Percentiles rank a stretch among this genome's conserved stretches.
These are phyloP conservation scores for Pelargonium myrrhifolium DNA, from an alignment of 441 rosid species.

Conservation along the genomic window DNA sequence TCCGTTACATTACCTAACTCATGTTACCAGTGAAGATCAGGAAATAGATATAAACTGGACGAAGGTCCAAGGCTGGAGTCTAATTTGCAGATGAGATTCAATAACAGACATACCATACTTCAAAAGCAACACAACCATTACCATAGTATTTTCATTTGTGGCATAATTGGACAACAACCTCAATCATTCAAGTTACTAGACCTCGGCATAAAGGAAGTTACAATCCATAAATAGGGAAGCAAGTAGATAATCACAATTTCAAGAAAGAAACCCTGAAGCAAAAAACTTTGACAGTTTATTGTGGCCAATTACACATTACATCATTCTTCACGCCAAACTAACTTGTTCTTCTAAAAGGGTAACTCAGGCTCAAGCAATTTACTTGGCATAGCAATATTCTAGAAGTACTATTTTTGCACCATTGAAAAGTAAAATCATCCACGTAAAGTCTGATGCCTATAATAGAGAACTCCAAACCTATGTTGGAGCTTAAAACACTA, in stretches of 20 bases:
- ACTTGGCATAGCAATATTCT: background rate
- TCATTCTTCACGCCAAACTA: background rate
- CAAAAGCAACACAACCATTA: no score
- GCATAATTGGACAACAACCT: no score
- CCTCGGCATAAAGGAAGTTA: background rate
- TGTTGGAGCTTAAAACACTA: background rate
- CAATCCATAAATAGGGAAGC: background rate
- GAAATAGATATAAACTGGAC: no score
- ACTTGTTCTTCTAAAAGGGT: background rate
- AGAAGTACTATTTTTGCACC: background rate
- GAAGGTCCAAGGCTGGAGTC: no score
- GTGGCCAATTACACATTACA: background rate
- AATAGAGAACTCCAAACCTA: background rate
- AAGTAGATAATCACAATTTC: background rate
- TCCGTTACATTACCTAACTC: no score
- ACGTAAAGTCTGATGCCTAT: background rate
- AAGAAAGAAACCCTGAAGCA: no score
- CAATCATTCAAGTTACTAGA: no score
- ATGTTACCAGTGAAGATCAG: no score
- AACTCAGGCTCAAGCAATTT: background rate
- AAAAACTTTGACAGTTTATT: no score
- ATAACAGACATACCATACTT: no score
- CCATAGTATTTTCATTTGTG: no score
- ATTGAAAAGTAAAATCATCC: background rate
- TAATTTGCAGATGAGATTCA: no score